These are phyloP conservation scores for Cordyceps tenuipes DNA, from an alignment of 2,329 filamentous ascomycete species.

Conservation along the genomic window DNA sequence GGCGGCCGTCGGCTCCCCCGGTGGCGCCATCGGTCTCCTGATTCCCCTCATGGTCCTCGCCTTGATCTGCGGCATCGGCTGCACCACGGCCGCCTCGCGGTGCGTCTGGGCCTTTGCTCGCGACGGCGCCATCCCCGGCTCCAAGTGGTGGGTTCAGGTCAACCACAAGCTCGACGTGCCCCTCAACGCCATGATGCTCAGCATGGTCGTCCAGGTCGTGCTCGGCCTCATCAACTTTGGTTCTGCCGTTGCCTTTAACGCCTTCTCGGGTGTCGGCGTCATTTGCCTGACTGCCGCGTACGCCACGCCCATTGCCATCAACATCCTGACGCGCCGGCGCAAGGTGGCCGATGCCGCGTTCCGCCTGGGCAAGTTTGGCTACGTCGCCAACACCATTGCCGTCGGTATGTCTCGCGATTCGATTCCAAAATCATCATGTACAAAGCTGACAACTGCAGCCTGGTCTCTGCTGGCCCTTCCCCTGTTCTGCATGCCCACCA, in stretches of 20 bases:
- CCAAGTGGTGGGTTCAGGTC: constrained; percentile 51
- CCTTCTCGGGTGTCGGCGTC: constrained; percentile 62
- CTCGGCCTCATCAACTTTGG: constrained; percentile 64
- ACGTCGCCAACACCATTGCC: constrained; percentile 55
- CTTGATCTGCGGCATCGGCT: constrained; percentile 59
- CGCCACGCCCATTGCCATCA: constrained; percentile 57
- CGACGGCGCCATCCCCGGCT: constrained; percentile 60
- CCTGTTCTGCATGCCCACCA: constrained; percentile 65
- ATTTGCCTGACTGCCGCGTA: constrained; percentile 63
- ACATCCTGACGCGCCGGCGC: constrained; percentile 50
- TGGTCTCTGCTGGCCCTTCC: constrained; percentile 64
- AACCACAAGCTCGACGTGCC: constrained; percentile 56
- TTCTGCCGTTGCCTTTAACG: constrained; percentile 61
- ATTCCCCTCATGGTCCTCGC: constrained; percentile 58
- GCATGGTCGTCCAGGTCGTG: constrained; percentile 54
- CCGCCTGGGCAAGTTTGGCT: constrained; percentile 53
- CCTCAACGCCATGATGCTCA: constrained; percentile 64
- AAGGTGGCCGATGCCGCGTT: constrained; percentile 50
- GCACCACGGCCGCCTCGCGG: constrained; percentile 60
- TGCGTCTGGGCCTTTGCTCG: constrained; percentile 63
- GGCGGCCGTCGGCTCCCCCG: constrained; percentile 50
- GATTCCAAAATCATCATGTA: neutral
- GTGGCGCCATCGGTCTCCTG: constrained; percentile 53
- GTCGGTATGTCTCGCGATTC: constrained; percentile 40
- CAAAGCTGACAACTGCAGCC: constrained; percentile 27